Conservation (phyloP, 345 rosid species). For the Eucalyptus virginea region DNA sequence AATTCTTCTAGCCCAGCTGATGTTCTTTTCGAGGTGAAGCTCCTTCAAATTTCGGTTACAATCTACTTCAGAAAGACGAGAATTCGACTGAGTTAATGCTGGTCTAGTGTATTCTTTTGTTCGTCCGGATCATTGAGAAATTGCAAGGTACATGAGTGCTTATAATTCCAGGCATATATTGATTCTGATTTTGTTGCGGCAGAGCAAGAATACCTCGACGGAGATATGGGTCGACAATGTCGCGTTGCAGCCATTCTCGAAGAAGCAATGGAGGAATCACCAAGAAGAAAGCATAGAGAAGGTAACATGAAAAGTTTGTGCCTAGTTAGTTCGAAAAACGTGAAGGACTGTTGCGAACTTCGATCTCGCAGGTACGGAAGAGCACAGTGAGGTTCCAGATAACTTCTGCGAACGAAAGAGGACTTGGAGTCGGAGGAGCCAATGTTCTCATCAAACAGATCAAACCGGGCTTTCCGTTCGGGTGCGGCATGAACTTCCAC, state of each 20-base stretch:
- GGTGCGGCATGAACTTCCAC: slow-evolving; percentile 58
- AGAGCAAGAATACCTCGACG: slow-evolving; percentile 29
- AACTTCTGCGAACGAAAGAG: slow-evolving; percentile 8
- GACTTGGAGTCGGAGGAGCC: slow-evolving; percentile 28
- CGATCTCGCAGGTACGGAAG: slow-evolving; percentile 39
- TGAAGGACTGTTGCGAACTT: neutral
- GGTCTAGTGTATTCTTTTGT: too few species aligned
- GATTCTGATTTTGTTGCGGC: neutral
- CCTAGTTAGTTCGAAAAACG: neutral
- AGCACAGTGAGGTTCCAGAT: slow-evolving; percentile 42
- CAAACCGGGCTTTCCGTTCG: slow-evolving; percentile 42
- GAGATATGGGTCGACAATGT: slow-evolving; percentile 46
- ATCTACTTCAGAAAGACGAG: neutral
- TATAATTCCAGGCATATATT: neutral
- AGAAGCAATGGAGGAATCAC: slow-evolving; percentile 51
- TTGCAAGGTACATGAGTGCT: neutral
- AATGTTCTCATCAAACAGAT: slow-evolving; percentile 29
- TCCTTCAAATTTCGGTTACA: neutral
- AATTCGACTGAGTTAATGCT: too few species aligned
- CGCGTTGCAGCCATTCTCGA: slow-evolving; percentile 51
- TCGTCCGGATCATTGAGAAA: neutral
- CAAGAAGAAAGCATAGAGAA: slow-evolving; percentile 42
- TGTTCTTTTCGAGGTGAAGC: slow-evolving; percentile 41
- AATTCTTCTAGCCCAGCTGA: slow-evolving; percentile 36
- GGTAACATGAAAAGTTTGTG: slow-evolving; percentile 7